A percentile compares a stretch with the other conserved stretches of the same genome.
phyloP scores from a whole-genome alignment of 176 grass and related monocot genomes.

The Elaeis guineensis region DNA sequence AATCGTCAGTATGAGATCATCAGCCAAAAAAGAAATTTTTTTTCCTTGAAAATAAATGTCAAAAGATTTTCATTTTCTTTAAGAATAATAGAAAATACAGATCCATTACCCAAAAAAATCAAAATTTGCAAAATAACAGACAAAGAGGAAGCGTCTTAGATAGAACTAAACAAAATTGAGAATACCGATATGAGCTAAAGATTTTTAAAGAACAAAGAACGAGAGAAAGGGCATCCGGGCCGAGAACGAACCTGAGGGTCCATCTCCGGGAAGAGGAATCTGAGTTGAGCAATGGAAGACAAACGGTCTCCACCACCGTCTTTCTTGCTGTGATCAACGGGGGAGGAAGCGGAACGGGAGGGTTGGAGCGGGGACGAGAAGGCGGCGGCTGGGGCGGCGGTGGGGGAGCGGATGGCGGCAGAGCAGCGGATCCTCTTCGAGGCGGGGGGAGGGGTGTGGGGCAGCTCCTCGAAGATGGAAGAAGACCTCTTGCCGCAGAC shows the following conservation, averaged over 20 bases:
- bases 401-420: constrained; percentile 22
- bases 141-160: no score
- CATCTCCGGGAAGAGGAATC: constrained; percentile 55
- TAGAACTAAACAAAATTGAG: no score
- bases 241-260: constrained; percentile 53
- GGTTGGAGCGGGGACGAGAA: background rate
- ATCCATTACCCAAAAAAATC: no score
- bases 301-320: background rate
- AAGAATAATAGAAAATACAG: no score
- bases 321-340: constrained; percentile 15
- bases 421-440: constrained; percentile 59
- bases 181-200: no score
- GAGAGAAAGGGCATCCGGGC: background rate
- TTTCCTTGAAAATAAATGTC: no score
- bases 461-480: constrained; percentile 91
- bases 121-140: no score
- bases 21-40: no score
- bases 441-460: constrained; percentile 36
- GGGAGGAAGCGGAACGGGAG: background rate
- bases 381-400: constrained; percentile 8
- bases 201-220: background rate
- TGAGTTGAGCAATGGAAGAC: constrained; percentile 38
- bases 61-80: no score
- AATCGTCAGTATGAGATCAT: no score
- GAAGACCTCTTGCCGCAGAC: constrained; percentile 97